Percentiles rank a stretch among this genome's conserved stretches.
Evolutionary conservation across 2,329 filamentous ascomycete species (phyloP).

Genomic region (Fusarium nelsonii): DNA sequence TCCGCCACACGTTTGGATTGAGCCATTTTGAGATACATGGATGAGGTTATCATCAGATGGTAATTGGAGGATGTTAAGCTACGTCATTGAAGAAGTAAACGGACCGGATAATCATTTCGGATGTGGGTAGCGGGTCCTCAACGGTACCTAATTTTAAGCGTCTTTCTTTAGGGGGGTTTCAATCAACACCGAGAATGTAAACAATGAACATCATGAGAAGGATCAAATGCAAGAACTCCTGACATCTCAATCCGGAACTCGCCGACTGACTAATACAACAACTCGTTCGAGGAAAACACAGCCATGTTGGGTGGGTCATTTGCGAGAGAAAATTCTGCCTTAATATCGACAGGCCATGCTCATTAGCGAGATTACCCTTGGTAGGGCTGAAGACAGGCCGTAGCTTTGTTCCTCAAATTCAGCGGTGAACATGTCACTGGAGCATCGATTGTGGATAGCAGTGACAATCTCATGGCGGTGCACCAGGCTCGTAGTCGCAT

Average conservation of each 20-base stretch:
- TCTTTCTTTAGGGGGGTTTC: background rate
- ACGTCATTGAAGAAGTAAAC: conserved; percentile 19
- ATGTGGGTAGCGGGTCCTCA: conserved; percentile 1
- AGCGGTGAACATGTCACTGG: background rate
- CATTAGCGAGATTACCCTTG: background rate
- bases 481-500: background rate
- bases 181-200: background rate
- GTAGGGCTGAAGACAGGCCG: conserved; percentile 3
- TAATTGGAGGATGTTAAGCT: background rate
- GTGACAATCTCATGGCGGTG: background rate
- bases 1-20: conserved; percentile 51
- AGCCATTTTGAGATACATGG: conserved; percentile 12
- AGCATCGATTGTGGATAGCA: background rate
- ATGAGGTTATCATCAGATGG: background rate
- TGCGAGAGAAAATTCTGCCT: background rate
- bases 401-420: background rate
- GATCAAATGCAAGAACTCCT: background rate
- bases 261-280: background rate
- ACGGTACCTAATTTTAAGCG: background rate
- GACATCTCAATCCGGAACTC: background rate
- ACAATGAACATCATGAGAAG: no score
- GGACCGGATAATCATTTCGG: conserved; percentile 37
- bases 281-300: background rate
- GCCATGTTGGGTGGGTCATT: background rate
- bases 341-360: background rate